Percentiles rank a stretch among this genome's conserved stretches.
Evolutionary conservation across 345 rosid species (phyloP).

Genomic region (Linum usitatissimum): DNA sequence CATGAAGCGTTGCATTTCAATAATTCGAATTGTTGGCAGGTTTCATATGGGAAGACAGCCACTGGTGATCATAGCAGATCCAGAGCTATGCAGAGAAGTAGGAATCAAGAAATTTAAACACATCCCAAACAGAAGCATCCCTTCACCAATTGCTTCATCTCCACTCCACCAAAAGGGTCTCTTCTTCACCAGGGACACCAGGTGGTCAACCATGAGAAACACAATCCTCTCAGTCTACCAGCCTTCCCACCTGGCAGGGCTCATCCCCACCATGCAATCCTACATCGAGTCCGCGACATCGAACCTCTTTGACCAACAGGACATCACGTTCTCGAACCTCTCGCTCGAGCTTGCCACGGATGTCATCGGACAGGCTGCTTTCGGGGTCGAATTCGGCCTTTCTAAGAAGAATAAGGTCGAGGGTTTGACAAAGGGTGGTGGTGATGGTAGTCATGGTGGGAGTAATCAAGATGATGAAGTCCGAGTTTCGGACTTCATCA

Average conservation of each 20-base stretch:
- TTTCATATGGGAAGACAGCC: constrained; percentile 99
- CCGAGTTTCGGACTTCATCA: constrained; percentile 40
- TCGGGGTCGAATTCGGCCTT: constrained; percentile 72
- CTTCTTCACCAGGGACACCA: constrained; percentile 87
- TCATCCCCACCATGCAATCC: constrained; percentile 67
- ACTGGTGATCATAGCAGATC: constrained; percentile 63
- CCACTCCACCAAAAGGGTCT: constrained; percentile 94
- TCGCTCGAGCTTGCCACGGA: constrained; percentile 81
- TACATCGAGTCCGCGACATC: constrained; percentile 53
- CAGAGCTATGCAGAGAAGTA: constrained; percentile 81
- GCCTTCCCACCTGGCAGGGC: constrained; percentile 70
- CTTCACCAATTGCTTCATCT: constrained; percentile 84
- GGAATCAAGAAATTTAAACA: constrained; percentile 86
- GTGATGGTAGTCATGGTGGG: too few relatives aligned
- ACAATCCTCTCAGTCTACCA: constrained; percentile 74
- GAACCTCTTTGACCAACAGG: constrained; percentile 32
- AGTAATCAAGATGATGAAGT: constrained; percentile 26
- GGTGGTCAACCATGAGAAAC: constrained; percentile 89
- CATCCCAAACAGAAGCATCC: constrained; percentile 78
- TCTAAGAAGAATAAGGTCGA: constrained; percentile 13
- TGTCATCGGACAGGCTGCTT: constrained; percentile 81
- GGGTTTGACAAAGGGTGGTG: too few relatives aligned
- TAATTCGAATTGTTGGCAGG: constrained; percentile 25
- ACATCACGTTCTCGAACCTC: constrained; percentile 52
- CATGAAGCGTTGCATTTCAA: background rate